Base-by-base conservation (phyloP, 257 asterid genomes). In the Thymus mandschuricus region DNA sequence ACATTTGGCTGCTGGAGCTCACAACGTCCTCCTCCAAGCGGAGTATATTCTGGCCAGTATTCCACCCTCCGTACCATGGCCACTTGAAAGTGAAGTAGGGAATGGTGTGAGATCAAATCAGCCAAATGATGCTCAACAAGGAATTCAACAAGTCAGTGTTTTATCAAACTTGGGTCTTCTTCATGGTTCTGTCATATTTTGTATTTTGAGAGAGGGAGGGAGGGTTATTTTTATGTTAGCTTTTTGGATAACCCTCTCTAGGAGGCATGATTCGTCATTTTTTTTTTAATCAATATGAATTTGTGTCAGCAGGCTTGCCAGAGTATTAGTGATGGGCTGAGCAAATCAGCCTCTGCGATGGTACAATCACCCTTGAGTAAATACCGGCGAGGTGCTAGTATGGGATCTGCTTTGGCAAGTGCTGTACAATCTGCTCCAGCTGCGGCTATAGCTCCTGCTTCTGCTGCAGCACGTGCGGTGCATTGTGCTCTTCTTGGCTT, bases 391-490 rank as follows among this genome's bases (percentile, higher is more conserved):
- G 98, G 96, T 75, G 95, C 87, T 71, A 85, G 96, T 43, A 60
- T 95, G 70, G 97, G 98, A 13, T 82, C 96, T 65, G 92, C 96
- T 83, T 80, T 95, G 80, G 90, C 83, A 33, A 84, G 89, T 52
- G 98, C 89, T 48, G 91, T 86, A 79, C 91, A 86, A 85, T 92
- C 89, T 79, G 90, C 92, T 76, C 99, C 99, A 63, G 94, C 87
- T 31, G 99, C 99, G 70, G 99, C 96, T 34, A 78, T 95, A 51
- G 97, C 99, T 82, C 99, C 98, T 13, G 96, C 96, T 79, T 80
- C 98, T 78, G 98, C 96, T 72, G 76, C 96, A 78, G 96, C 85
- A 68, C 91, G 90, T 41, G 99, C 99, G 41, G 58, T 90, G 70
- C 95, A 89, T 78, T 92, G 81, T 77, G 90, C 98, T 72, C 85